phyloP scores from a whole-genome alignment of 192 early-diverging fungal genomes.

The Spizellomyces punctatus region DNA sequence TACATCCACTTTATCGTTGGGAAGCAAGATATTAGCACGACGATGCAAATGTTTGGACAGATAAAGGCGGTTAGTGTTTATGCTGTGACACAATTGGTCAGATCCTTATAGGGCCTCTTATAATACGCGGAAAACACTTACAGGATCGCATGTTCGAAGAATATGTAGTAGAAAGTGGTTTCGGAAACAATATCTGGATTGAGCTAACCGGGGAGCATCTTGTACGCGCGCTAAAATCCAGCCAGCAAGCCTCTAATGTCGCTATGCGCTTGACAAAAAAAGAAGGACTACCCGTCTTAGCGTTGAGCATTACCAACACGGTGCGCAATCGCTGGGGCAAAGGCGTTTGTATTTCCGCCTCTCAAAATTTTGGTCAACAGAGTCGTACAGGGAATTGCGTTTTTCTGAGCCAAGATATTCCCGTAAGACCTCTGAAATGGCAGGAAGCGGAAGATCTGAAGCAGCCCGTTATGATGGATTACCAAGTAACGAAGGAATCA shows the following conservation, averaged over 20 bases:
- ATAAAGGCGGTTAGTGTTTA: slow-evolving; percentile 33
- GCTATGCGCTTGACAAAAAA: slow-evolving; percentile 69
- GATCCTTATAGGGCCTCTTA: background rate
- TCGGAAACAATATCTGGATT: slow-evolving; percentile 70
- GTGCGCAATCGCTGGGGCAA: background rate
- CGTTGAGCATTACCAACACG: slow-evolving; percentile 50
- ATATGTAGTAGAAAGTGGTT: slow-evolving; percentile 66
- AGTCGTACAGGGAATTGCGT: slow-evolving; percentile 43
- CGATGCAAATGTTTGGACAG: slow-evolving; percentile 66
- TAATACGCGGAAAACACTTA: slow-evolving; percentile 1
- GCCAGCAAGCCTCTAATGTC: slow-evolving; percentile 55
- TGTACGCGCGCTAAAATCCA: slow-evolving; percentile 62
- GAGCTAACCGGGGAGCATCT: slow-evolving; percentile 70
- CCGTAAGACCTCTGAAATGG: slow-evolving; percentile 53
- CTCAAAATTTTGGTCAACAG: slow-evolving; percentile 19
- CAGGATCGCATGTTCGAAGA: slow-evolving; percentile 66
- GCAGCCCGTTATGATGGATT: slow-evolving; percentile 60
- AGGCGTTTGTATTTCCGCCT: background rate
- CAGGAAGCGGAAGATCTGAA: slow-evolving; percentile 58
- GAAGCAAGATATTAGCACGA: slow-evolving; percentile 50
- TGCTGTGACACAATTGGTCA: background rate
- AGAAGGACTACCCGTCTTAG: slow-evolving; percentile 52
- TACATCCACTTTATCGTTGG: slow-evolving; percentile 69
- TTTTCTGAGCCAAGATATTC: slow-evolving; percentile 62
- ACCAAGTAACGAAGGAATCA: slow-evolving; percentile 27